Evolutionary conservation across 208 protist genomes (phyloP), one percentile per base, ranked within the genome.

Genomic region (Strigomonas culicis): DNA sequence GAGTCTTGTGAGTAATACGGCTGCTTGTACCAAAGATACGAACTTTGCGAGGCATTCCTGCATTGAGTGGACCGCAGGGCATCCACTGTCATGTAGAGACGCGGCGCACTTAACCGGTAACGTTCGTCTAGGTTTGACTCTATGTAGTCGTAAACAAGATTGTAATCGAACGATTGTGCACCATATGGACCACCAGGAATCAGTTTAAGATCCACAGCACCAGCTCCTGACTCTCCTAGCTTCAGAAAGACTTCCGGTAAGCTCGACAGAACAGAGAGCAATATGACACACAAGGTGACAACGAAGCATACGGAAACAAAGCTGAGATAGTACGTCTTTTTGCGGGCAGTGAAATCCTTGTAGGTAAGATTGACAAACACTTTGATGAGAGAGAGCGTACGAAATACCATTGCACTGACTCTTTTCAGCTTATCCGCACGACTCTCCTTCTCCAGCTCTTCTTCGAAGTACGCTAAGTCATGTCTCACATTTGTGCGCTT

Each of bases 231-330:
- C 57, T 94, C 80, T 1, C 69, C 84, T 15, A 94, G 73, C 0
- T 75, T 66, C 36, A 94, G 59, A 62, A 91, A 88, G 1, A 94
- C 66, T 44, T 85, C 58, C 1, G 84, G 75, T 10, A 94, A 53
- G 49, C 78, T 85, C 39, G 75, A 78, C 19, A 94, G 68, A 6
- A 80, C 60, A 27, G 88, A 86, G 28, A 90, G 13, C 55, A 90
- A 66, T 1, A 85, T 28, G 2, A 80, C 72, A 44, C 74, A 88
- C 6, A 89, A 39, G 32, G 78, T 63, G 30, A 94, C 85, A 0
- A 92, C 85, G 19, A 83, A 57, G 46, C 75, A 81, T 8, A 86
- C 72, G 0, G 83, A 85, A 57, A 72, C 76, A 57, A 86, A 90
- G 52, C 80, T 85, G 11, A 94, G 68, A 32, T 43, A 50, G 51